Evolutionary conservation across 306 rosid genomes (phyloP).

Genomic region (Dryas alaskensis): DNA sequence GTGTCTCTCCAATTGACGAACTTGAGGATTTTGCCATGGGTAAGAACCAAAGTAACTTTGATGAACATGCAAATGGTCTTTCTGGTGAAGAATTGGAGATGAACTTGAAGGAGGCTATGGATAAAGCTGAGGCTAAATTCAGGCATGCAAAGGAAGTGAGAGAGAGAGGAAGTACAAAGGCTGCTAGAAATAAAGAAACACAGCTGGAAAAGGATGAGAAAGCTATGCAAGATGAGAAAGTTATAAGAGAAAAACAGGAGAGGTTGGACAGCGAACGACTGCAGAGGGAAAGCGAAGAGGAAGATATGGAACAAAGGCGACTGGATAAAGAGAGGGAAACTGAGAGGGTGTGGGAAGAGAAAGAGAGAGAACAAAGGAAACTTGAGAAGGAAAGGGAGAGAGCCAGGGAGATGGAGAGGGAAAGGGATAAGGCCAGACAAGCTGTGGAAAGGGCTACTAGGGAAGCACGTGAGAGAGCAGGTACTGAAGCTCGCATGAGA

Average conservation of each 20-base stretch:
- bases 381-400: conserved; percentile 56
- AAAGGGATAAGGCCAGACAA: conserved; percentile 73
- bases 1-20: conserved; percentile 58
- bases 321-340: conserved; percentile 50
- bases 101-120: conserved; percentile 99
- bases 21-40: conserved; percentile 77
- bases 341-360: conserved; percentile 70
- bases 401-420: conserved; percentile 47
- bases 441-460: conserved; percentile 99
- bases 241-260: conserved; percentile 46
- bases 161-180: conserved; percentile 79
- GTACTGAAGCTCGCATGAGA: conserved; percentile 67
- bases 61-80: conserved; percentile 54
- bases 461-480: conserved; percentile 99
- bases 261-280: conserved; percentile 58
- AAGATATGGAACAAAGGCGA: conserved; percentile 56
- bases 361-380: conserved; percentile 69
- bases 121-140: conserved; percentile 91
- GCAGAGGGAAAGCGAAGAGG: conserved; percentile 69
- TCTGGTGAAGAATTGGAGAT: conserved; percentile 71
- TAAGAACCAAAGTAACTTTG: conserved; percentile 48
- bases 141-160: conserved; percentile 87
- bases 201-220: conserved; percentile 72
- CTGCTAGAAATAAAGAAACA: conserved; percentile 67
- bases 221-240: conserved; percentile 11